These are phyloP conservation scores for Exophiala calicioides DNA, from an alignment of 2,329 filamentous ascomycete species.

Conservation along the genomic window DNA sequence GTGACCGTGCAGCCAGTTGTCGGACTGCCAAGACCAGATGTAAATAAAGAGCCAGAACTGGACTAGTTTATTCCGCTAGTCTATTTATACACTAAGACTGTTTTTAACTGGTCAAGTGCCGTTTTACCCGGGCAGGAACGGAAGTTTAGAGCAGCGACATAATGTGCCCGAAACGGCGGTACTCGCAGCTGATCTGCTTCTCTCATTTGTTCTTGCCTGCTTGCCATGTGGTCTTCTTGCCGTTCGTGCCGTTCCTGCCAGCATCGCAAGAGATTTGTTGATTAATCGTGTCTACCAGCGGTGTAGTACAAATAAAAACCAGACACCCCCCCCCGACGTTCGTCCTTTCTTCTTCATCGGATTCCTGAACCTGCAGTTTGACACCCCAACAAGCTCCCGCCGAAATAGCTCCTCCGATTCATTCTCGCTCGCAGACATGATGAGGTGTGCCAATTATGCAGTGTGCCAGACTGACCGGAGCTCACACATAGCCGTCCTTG, in stretches of 20 bases:
- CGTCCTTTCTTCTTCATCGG: neutral
- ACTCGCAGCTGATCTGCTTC: too few relatives aligned
- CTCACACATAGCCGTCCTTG: too few relatives aligned
- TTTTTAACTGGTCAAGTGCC: neutral
- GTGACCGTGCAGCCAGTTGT: slow-evolving; percentile 1
- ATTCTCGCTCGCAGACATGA: neutral
- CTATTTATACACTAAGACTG: neutral
- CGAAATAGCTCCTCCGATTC: neutral
- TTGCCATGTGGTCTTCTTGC: too few relatives aligned
- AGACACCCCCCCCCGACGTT: neutral
- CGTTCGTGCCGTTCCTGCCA: too few relatives aligned
- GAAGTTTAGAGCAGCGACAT: too few relatives aligned
- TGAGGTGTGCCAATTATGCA: neutral
- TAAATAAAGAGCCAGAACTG: slow-evolving; percentile 14
- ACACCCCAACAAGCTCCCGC: neutral
- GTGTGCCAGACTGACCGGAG: too few relatives aligned
- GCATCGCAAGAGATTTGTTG: too few relatives aligned
- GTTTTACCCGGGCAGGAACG: too few relatives aligned
- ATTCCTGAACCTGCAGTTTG: neutral
- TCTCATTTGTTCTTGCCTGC: too few relatives aligned
- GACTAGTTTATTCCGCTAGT: neutral
- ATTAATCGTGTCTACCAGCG: slow-evolving; percentile 1
- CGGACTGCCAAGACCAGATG: slow-evolving; percentile 6
- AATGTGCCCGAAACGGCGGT: too few relatives aligned
- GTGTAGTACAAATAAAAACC: slow-evolving; percentile 1